A percentile compares a stretch with the other conserved stretches of the same genome.
These are phyloP conservation scores for Colletotrichum tabaci DNA, from an alignment of 2,329 filamentous ascomycete genomes.

Conservation along the genomic window DNA sequence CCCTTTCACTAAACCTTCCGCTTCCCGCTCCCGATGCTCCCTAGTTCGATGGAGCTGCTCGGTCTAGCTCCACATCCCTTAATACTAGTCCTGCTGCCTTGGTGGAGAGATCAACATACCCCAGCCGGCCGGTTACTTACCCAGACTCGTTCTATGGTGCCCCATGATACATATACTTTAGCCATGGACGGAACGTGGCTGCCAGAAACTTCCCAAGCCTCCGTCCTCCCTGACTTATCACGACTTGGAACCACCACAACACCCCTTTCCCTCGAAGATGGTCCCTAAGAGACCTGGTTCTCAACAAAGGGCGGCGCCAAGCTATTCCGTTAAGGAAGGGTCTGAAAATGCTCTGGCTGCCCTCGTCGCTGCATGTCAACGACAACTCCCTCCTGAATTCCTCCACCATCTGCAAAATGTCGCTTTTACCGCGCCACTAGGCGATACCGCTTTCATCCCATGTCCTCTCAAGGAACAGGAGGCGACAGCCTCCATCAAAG, in stretches of 20 bases:
- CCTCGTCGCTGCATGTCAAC: constrained; percentile 47
- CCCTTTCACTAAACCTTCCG: constrained; percentile 11
- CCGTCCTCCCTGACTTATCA: constrained; percentile 7
- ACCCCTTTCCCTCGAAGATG: constrained; percentile 22
- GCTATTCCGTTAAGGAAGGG: constrained; percentile 52
- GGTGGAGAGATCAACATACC: constrained; percentile 32
- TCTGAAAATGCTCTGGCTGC: constrained; percentile 49
- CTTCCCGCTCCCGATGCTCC: constrained; percentile 25
- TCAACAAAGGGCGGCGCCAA: constrained; percentile 35
- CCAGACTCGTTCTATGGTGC: constrained; percentile 8
- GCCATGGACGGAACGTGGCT: constrained; percentile 35
- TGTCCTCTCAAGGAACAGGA: constrained; percentile 60
- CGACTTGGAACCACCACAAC: not conserved
- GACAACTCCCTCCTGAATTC: constrained; percentile 53
- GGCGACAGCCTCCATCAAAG: constrained; percentile 65
- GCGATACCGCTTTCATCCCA: constrained; percentile 55
- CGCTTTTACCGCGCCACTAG: constrained; percentile 50
- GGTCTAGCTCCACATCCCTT: constrained; percentile 17
- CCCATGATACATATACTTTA: constrained; percentile 35
- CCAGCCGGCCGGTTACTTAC: constrained; percentile 17
- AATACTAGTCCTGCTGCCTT: not conserved
- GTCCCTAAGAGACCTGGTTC: constrained; percentile 25
- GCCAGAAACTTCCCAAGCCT: constrained; percentile 24
- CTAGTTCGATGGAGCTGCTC: not conserved
- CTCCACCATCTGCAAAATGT: constrained; percentile 48